phyloP scores from a whole-genome alignment of 176 grass and related monocot genomes.

The Cenchrus americanus region DNA sequence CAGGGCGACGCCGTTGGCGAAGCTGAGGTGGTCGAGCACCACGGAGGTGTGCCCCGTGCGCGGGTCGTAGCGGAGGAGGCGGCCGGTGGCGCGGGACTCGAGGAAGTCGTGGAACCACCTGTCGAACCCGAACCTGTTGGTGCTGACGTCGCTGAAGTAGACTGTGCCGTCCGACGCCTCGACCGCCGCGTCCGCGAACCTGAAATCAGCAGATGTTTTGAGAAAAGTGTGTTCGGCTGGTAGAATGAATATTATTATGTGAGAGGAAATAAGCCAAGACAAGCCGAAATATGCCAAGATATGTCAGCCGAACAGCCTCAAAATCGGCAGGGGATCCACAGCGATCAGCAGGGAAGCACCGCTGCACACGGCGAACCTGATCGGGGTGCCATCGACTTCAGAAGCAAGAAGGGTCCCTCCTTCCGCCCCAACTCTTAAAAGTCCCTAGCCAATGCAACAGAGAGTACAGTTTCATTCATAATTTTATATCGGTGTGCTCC shows the following conservation, averaged over 20 bases:
- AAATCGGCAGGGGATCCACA: not conserved
- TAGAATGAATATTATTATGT: no score
- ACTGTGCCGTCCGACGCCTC: slow-evolving; percentile 68
- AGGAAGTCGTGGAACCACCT: slow-evolving; percentile 50
- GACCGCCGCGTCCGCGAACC: slow-evolving; percentile 61
- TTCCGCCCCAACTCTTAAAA: slow-evolving; percentile 60
- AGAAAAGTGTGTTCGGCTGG: no score
- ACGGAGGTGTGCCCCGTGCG: slow-evolving; percentile 42
- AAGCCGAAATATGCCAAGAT: no score
- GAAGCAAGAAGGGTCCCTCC: slow-evolving; percentile 66
- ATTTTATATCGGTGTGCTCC: not conserved
- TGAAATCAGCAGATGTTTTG: slow-evolving; percentile 8
- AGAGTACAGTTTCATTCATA: no score
- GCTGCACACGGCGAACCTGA: slow-evolving; percentile 43
- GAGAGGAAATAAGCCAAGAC: no score
- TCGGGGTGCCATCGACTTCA: slow-evolving; percentile 46
- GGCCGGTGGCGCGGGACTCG: slow-evolving; percentile 55
- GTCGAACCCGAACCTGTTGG: slow-evolving; percentile 49
- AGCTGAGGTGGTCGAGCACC: slow-evolving; percentile 50
- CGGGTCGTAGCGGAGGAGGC: slow-evolving; percentile 84
- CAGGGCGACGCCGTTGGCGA: slow-evolving; percentile 83
- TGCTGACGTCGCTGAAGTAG: slow-evolving; percentile 85
- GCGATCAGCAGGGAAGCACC: no score
- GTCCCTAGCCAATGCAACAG: slow-evolving; percentile 38
- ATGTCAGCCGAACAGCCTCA: no score